Evolutionary conservation across 208 protist species (phyloP).

Genomic region (Crithidia mellificae): DNA sequence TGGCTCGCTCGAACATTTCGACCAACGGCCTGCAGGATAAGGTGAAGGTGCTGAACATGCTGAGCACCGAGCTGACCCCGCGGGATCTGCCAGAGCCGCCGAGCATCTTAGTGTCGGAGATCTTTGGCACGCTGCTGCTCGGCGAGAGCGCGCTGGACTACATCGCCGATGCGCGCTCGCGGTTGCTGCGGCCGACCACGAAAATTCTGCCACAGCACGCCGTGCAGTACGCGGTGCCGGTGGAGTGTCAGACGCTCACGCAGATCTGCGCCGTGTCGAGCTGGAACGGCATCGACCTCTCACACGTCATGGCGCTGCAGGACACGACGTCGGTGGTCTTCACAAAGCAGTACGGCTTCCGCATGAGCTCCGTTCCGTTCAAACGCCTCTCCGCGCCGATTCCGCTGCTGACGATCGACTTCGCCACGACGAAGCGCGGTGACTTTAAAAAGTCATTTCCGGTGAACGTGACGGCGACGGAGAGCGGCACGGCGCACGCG

Average conservation of each 20-base stretch:
- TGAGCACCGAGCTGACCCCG: conserved; percentile 80
- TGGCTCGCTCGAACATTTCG: conserved; percentile 77
- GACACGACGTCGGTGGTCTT: conserved; percentile 91
- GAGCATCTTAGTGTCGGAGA: conserved; percentile 90
- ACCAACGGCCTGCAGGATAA: conserved; percentile 74
- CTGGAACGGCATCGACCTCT: conserved; percentile 87
- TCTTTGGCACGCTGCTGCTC: conserved; percentile 93
- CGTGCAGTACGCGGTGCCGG: conserved; percentile 90
- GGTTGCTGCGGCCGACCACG: conserved; percentile 66
- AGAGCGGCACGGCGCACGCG: conserved; percentile 69
- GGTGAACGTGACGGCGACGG: conserved; percentile 55
- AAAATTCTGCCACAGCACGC: conserved; percentile 83
- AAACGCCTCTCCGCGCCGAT: conserved; percentile 67
- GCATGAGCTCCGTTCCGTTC: conserved; percentile 85
- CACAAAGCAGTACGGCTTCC: conserved; percentile 94
- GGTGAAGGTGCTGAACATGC: conserved; percentile 86
- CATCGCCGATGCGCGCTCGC: conserved; percentile 81
- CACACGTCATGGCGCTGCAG: conserved; percentile 84
- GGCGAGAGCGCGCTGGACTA: conserved; percentile 92
- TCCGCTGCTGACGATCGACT: conserved; percentile 84
- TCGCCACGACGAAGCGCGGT: conserved; percentile 45
- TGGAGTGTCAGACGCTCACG: conserved; percentile 79
- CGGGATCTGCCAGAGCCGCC: conserved; percentile 65
- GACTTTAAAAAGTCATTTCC: conserved; percentile 38
- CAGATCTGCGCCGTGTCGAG: conserved; percentile 72